Percentiles rank a stretch among this genome's conserved stretches.
These are phyloP conservation scores for Babjeviella inositovora DNA, from an alignment of 805 yeast species.

Conservation along the genomic window DNA sequence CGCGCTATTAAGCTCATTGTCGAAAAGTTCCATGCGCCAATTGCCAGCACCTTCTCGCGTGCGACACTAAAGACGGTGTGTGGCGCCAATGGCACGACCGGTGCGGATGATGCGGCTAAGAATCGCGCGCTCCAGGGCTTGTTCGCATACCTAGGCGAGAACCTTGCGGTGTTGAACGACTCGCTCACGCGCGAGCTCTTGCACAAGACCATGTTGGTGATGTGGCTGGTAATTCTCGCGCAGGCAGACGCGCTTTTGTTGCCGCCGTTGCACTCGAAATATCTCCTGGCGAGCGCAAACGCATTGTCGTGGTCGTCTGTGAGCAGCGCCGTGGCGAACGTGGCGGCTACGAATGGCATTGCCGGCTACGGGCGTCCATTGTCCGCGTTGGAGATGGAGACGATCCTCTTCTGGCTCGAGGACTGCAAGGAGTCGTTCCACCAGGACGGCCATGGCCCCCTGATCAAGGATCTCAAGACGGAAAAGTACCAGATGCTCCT, in stretches of 20 bases:
- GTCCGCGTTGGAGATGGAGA: conserved; percentile 43
- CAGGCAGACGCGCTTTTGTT: conserved; percentile 58
- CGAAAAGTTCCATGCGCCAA: conserved; percentile 60
- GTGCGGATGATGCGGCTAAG: conserved; percentile 26
- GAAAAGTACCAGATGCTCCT: conserved; percentile 48
- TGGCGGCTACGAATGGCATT: conserved; percentile 20
- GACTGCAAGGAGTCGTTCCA: conserved; percentile 64
- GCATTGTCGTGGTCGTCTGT: conserved; percentile 24
- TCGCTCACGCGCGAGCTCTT: conserved; percentile 38
- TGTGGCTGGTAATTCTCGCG: conserved; percentile 64
- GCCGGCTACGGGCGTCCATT: conserved; percentile 39
- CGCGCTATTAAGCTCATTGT: conserved; percentile 56
- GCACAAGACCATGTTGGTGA: conserved; percentile 51
- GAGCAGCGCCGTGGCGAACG: conserved; percentile 31
- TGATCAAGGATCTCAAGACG: conserved; percentile 43
- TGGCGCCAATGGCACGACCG: conserved; percentile 26
- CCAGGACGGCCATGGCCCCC: conserved; percentile 71
- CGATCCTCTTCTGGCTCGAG: conserved; percentile 56
- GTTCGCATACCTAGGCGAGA: conserved; percentile 58
- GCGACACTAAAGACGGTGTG: conserved; percentile 39
- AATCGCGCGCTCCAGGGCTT: conserved; percentile 59
- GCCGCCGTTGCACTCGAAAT: conserved; percentile 20
- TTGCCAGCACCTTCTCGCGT: conserved; percentile 49
- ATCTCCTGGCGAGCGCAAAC: background rate
- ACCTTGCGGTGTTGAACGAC: conserved; percentile 46